Conservation (phyloP, 768 basidiomycete genomes). For the Pleurotus salmoneostramineus region DNA sequence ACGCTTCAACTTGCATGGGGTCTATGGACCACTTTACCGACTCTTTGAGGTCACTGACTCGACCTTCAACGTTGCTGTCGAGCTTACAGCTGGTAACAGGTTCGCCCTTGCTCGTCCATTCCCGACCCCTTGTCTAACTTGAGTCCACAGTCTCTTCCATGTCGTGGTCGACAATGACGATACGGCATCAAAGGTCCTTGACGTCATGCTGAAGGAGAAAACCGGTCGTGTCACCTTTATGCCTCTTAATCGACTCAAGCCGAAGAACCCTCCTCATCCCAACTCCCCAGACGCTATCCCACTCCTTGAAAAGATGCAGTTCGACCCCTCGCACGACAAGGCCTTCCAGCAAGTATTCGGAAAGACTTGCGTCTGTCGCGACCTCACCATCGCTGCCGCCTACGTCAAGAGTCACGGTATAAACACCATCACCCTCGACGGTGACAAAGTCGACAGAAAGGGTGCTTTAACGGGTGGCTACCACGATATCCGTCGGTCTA, state of each 20-base stretch:
- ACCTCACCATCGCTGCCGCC: slow-evolving; percentile 87
- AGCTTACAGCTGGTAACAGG: slow-evolving; percentile 96
- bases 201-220: slow-evolving; percentile 91
- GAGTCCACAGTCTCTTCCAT: slow-evolving; percentile 75
- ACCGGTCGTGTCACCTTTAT: slow-evolving; percentile 97
- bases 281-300: slow-evolving; percentile 78
- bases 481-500: slow-evolving; percentile 86
- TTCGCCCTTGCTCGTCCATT: slow-evolving; percentile 21
- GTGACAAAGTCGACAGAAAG: slow-evolving; percentile 96
- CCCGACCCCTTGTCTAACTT: slow-evolving; percentile 8
- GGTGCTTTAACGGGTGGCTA: slow-evolving; percentile 96
- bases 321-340: slow-evolving; percentile 62
- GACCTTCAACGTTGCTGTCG: slow-evolving; percentile 89
- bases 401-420: slow-evolving; percentile 94
- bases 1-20: slow-evolving; percentile 70
- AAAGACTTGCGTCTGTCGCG: slow-evolving; percentile 93
- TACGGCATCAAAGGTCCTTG: slow-evolving; percentile 87
- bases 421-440: slow-evolving; percentile 96
- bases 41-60: slow-evolving; percentile 87
- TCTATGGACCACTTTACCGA: slow-evolving; percentile 92
- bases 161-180: slow-evolving; percentile 97
- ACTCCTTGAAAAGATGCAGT: slow-evolving; percentile 78
- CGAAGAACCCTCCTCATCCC: slow-evolving; percentile 60
- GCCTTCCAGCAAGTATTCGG: slow-evolving; percentile 98
- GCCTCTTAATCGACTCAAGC: slow-evolving; percentile 92